A percentile compares a stretch with the other conserved stretches of the same genome.
Conservation (phyloP, 495 filamentous ascomycete species). For the Tuber borchii region DNA sequence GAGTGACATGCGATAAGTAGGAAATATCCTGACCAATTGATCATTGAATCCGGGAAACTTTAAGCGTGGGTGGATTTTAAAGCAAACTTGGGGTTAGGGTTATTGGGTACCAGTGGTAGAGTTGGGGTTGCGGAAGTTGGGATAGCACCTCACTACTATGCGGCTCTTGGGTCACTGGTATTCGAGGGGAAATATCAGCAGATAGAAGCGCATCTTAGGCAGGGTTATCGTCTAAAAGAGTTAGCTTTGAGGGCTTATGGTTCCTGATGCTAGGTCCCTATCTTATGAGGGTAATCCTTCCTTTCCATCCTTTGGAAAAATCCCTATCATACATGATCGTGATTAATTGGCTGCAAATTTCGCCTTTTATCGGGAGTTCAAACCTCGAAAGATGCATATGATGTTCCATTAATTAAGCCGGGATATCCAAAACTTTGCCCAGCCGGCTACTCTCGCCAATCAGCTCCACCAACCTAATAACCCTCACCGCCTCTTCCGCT, state of each 20-base stretch:
- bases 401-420: not conserved
- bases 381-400: not conserved
- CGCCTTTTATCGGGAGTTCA: not conserved
- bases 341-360: not conserved
- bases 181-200: not conserved
- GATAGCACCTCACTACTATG: not conserved
- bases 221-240: not conserved
- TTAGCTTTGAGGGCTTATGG: not conserved
- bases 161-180: not conserved
- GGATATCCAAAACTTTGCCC: slow-evolving; percentile 53
- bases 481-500: slow-evolving; percentile 61
- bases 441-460: slow-evolving; percentile 59
- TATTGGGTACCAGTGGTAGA: not conserved
- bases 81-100: not conserved
- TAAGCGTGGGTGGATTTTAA: not conserved
- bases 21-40: not conserved
- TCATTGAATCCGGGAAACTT: not conserved
- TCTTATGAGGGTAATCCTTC: not conserved
- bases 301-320: not conserved
- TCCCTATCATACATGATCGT: not conserved
- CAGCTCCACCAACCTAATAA: slow-evolving; percentile 69
- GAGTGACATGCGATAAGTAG: not conserved
- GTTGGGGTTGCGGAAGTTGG: not conserved
- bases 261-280: not conserved
- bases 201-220: not conserved